Evolutionary conservation across 176 grass and related monocot species (phyloP).

Genomic region (Hsuehochloa calcarea): DNA sequence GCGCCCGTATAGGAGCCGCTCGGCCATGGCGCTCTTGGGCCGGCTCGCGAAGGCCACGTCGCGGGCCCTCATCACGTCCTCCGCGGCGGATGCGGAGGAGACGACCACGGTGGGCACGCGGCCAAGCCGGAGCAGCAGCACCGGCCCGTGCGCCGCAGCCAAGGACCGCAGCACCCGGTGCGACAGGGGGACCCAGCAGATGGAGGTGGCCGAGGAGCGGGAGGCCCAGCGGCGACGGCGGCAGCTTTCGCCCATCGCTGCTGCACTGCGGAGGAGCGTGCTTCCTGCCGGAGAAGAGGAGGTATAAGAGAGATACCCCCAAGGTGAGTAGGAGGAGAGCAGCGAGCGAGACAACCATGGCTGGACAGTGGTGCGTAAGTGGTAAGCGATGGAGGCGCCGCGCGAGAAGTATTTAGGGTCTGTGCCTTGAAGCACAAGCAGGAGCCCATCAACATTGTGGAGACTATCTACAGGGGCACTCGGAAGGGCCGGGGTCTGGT

Average conservation of each 20-base stretch:
- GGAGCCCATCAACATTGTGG: too few relatives aligned
- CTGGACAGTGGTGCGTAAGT: too few relatives aligned
- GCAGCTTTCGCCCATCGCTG: neutral
- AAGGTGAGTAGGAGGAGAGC: neutral
- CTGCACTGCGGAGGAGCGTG: too few relatives aligned
- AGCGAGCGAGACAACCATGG: neutral
- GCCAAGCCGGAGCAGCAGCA: slow-evolving; percentile 48
- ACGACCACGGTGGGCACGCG: slow-evolving; percentile 35
- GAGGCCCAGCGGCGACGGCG: slow-evolving; percentile 30
- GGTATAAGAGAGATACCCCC: neutral
- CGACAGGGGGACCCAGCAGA: slow-evolving; percentile 37
- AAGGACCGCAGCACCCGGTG: slow-evolving; percentile 34
- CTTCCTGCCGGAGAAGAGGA: neutral
- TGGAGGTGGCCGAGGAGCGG: slow-evolving; percentile 58
- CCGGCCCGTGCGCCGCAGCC: slow-evolving; percentile 38
- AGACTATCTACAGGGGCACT: too few relatives aligned
- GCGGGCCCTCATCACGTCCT: slow-evolving; percentile 35
- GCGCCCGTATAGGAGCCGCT: slow-evolving; percentile 21
- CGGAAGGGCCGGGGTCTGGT: too few relatives aligned
- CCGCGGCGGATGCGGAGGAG: slow-evolving; percentile 41
- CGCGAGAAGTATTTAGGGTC: too few relatives aligned
- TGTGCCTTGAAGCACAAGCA: too few relatives aligned
- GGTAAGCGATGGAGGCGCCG: too few relatives aligned
- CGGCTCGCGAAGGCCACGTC: slow-evolving; percentile 41
- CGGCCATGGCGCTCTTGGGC: neutral